Evolutionary conservation across 176 grass and related monocot species (phyloP), one percentile per base, ranked within the genome.

Genomic region (Bothriochloa decipiens): DNA sequence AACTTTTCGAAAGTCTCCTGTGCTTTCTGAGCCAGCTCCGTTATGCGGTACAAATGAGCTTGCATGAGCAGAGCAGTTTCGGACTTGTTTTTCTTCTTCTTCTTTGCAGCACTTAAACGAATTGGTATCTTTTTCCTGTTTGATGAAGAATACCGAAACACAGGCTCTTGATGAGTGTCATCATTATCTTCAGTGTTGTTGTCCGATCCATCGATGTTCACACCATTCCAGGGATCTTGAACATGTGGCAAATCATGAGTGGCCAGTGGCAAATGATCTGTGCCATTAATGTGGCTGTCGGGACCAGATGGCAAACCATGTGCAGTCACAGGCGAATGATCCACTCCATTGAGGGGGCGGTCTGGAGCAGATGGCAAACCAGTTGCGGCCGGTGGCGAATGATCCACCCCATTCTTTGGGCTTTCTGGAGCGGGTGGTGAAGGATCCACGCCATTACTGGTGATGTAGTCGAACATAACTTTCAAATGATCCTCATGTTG

Each of bases 401-500:
- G 68, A 71, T 58, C 35, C 4, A 25, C 66, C 26, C 79, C 65
- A 71, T 58, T 71, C 29, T 45, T 70, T 18, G 79, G 65, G 46
- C 65, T 68, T 7, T 68, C 42, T 9, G 64, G 63, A 36, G 42
- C 78, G 52, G 63, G 63, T 25, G 20, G 32, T 14, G 75, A 62
- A 77, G 53, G 75, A 79, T 79, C 76, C 49, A 84, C 60, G 33
- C 75, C 87, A 78, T 73, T 55, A 79, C 10, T 74, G 26, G 45
- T 66, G 65, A 88, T 74, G 52, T 88, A 78, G 14, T 89, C 69
- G 49, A 84, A 89, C 70, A 89, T 81, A 72, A 85, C 49, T 75
- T 65, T 84, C 61, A 89, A 69, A 26, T 62, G 45, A 61, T 89
- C 82, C 70, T 57, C 81, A 37, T 85, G 73, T 26, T 62, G 62